Percentiles rank a stretch among this genome's conserved stretches.
phyloP scores from a whole-genome alignment of 306 rosid genomes.

The Canavalia gladiata region DNA sequence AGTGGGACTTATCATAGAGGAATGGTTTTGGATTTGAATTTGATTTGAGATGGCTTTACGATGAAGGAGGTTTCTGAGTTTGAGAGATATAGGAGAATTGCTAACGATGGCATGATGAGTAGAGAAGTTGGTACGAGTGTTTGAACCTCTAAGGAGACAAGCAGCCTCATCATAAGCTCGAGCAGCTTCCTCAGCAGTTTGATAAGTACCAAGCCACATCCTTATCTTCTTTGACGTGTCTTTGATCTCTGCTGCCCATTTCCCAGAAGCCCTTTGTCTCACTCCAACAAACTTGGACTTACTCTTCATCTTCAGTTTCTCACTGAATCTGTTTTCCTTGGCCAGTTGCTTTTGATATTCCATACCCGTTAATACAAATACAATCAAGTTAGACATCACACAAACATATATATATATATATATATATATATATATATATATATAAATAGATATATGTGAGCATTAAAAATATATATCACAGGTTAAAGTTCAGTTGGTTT shows the following conservation, averaged over 20 bases:
- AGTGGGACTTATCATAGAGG: constrained; percentile 7
- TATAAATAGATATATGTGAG: background rate
- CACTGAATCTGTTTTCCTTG: constrained; percentile 33
- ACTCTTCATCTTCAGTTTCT: constrained; percentile 30
- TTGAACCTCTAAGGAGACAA: constrained; percentile 74
- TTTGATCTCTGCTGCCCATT: constrained; percentile 96
- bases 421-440: background rate
- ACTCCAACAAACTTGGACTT: constrained; percentile 78
- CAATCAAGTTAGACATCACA: constrained; percentile 26
- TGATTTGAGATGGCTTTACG: constrained; percentile 46
- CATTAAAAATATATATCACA: background rate
- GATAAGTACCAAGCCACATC: constrained; percentile 90
- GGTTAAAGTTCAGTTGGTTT: constrained; percentile 5
- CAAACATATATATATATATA: background rate
- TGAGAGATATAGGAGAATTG: constrained; percentile 70
- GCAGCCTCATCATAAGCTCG: constrained; percentile 91
- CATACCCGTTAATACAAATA: constrained; percentile 40
- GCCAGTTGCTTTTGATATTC: constrained; percentile 41
- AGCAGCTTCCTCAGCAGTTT: constrained; percentile 87
- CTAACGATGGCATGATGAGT: constrained; percentile 42
- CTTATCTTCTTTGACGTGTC: constrained; percentile 84
- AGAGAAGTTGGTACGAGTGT: constrained; percentile 79
- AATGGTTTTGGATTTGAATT: constrained; percentile 41
- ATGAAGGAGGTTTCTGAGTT: constrained; percentile 71
- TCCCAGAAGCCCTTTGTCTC: constrained; percentile 89